These are phyloP conservation scores for Monilinia polystroma DNA, from an alignment of 2,329 filamentous ascomycete species.

Conservation along the genomic window DNA sequence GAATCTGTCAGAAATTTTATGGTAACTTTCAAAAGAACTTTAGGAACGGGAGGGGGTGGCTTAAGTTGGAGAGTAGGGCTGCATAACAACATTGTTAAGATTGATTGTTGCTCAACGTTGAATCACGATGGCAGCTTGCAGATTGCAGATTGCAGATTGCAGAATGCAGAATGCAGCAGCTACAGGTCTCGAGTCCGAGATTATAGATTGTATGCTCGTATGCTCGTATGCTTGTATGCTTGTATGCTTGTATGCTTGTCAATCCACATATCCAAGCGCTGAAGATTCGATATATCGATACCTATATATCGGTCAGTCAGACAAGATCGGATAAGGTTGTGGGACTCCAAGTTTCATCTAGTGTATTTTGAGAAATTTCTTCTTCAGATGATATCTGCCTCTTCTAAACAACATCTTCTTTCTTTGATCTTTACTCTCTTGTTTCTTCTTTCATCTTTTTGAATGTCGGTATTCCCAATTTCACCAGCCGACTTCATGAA, in stretches of 20 bases:
- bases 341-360: constrained; percentile 22
- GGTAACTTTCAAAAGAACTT: constrained; percentile 1
- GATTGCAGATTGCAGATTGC: constrained; percentile 15
- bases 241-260: constrained; percentile 5
- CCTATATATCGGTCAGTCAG: constrained; percentile 12
- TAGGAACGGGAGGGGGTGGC: neutral
- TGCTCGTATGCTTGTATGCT: constrained; percentile 5
- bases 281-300: constrained; percentile 21
- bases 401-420: neutral
- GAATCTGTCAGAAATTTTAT: constrained; percentile 13
- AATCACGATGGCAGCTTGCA: constrained; percentile 21
- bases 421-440: too few relatives aligned
- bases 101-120: constrained; percentile 20
- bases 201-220: constrained; percentile 7
- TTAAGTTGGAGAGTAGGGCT: constrained; percentile 16
- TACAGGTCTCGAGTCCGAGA: neutral
- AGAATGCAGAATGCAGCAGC: constrained; percentile 6
- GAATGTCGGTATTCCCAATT: constrained; percentile 17
- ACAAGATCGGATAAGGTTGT: constrained; percentile 28
- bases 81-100: constrained; percentile 18
- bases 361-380: constrained; percentile 14
- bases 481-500: constrained; percentile 17
- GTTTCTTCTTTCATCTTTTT: neutral
- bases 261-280: constrained; percentile 15
- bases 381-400: constrained; percentile 14